phyloP scores from a whole-genome alignment of 441 rosid genomes.

The Geranium incanum region DNA sequence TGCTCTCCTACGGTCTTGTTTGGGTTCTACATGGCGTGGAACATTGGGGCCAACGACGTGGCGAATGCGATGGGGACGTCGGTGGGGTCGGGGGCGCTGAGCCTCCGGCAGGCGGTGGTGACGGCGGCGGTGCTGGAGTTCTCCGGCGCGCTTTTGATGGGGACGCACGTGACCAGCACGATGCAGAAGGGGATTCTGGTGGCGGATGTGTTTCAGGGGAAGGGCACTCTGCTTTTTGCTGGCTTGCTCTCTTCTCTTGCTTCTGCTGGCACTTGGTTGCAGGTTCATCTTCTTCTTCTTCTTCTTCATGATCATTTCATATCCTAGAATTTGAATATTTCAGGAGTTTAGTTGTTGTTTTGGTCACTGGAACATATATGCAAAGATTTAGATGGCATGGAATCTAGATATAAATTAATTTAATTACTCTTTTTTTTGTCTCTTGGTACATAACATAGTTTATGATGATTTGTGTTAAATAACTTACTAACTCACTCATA shows the following conservation, averaged over 20 bases:
- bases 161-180: conserved; percentile 86
- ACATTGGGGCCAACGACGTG: conserved; percentile 96
- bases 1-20: conserved; percentile 62
- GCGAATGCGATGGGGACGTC: conserved; percentile 99
- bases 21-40: conserved; percentile 99
- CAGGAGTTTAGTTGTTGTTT: too few species aligned
- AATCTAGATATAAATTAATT: too few species aligned
- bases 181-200: conserved; percentile 97
- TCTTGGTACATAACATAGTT: too few species aligned
- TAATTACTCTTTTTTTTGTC: too few species aligned
- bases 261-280: conserved; percentile 97
- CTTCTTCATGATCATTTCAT: too few species aligned
- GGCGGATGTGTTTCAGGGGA: conserved; percentile 81
- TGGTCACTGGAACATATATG: too few species aligned
- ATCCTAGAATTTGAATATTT: too few species aligned
- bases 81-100: conserved; percentile 87
- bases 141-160: conserved; percentile 92
- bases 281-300: conserved; percentile 37
- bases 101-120: conserved; percentile 75
- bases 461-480: too few species aligned
- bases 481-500: too few species aligned
- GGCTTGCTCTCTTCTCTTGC: conserved; percentile 88
- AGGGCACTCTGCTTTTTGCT: conserved; percentile 67
- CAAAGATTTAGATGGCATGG: too few species aligned
- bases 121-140: conserved; percentile 91